Base-by-base conservation (phyloP, 2,329 filamentous ascomycete genomes). In the Phaeosphaeriaceae sp. region DNA sequence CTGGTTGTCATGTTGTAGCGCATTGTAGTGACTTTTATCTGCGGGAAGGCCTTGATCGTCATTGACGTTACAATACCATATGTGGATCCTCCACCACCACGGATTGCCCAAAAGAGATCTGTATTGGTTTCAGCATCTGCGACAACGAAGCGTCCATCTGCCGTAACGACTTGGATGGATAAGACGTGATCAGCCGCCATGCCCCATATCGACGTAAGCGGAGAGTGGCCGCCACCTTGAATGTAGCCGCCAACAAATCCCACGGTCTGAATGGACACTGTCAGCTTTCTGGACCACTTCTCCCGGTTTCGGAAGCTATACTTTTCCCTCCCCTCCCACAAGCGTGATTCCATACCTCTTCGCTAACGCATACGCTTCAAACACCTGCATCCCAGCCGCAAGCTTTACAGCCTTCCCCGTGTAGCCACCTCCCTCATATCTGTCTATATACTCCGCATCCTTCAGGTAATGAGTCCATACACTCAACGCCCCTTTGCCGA, bases 151-250 rank as follows among this genome's bases (percentile, higher is more conserved):
- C 13, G 13, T 25, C 68, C 69, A 46, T 57, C 49, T 0, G 70
- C 62, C 1, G 65, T 67, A 1, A 68, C 67, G 19, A 71, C 56
- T 17, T 71, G 50, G 48, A 63, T 63, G 3, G 61, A 59, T 2
- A 71, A 42, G 0, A 71, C 63, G 17, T 62, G 51, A 40, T 72
- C 69, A 15, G 65, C 68, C 9, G 67, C 61, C 66, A 72, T 70
- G 2, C 70, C 70, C 60, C 82, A 82, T 36, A 80, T 67, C 27
- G 77, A 77, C 10, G 80, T 79, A 40, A 87, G 66, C 10, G 83
- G 83, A 17, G 79, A 82, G 68, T 87, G 83, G 0, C 85, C 85
- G 27, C 83, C 85, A 2, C 82, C 84, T 7, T 64, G 62, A 15
- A 74, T 64, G 63, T 70, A 77, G 2, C 76, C 66, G 25, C 69